Evolutionary conservation across 768 basidiomycete genomes (phyloP).

Genomic region (Astraeus odoratus): DNA sequence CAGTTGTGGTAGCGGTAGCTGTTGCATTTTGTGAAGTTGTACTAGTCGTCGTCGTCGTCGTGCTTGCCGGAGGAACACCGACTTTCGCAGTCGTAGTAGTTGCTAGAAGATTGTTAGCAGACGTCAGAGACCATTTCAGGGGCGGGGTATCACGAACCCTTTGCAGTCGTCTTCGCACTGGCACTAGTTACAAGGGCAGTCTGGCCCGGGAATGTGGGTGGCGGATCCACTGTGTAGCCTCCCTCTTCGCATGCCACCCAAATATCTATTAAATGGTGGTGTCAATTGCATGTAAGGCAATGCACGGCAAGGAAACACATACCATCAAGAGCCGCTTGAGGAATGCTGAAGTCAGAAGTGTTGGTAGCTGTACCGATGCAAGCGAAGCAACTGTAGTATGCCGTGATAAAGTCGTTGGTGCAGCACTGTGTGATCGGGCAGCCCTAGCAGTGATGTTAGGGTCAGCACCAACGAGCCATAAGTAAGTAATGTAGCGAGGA

Average conservation of each 20-base stretch:
- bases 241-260: constrained; percentile 20
- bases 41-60: neutral
- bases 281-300: neutral
- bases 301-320: constrained; percentile 7
- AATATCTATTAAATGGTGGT: constrained; percentile 12
- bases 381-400: constrained; percentile 36
- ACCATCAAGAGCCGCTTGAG: constrained; percentile 32
- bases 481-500: neutral
- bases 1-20: neutral
- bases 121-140: neutral
- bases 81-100: neutral
- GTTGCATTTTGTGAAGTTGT: neutral
- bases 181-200: constrained; percentile 11
- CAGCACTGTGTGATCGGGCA: constrained; percentile 33
- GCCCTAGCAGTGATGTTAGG: constrained; percentile 12
- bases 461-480: constrained; percentile 9
- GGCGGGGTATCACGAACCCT: neutral
- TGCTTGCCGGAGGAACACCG: neutral
- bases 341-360: constrained; percentile 19
- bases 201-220: constrained; percentile 22
- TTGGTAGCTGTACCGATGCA: constrained; percentile 30
- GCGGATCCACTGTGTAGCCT: constrained; percentile 18
- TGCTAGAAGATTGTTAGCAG: neutral
- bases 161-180: neutral
- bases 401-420: constrained; percentile 29